Conservation (phyloP, 1,139 yeast genomes). For the Pichia sp. region DNA sequence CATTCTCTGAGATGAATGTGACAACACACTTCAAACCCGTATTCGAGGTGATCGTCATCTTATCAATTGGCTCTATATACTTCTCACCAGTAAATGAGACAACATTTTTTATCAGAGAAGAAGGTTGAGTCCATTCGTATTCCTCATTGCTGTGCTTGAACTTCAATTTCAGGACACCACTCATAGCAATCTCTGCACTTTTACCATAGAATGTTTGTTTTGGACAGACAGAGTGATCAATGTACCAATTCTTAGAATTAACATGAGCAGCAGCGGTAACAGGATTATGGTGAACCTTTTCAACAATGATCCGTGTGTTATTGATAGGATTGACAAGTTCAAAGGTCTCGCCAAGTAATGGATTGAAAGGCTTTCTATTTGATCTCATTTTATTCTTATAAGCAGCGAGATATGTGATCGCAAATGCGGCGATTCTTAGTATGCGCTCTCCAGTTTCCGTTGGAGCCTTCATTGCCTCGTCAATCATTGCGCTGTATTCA, state of each 20-base stretch:
- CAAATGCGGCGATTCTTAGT: constrained; percentile 72
- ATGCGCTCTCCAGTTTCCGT: constrained; percentile 48
- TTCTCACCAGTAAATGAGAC: constrained; percentile 78
- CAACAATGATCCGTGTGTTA: constrained; percentile 73
- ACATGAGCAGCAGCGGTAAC: constrained; percentile 74
- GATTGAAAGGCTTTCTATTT: constrained; percentile 86
- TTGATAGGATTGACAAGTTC: constrained; percentile 86
- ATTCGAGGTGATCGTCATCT: constrained; percentile 60
- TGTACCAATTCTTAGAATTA: constrained; percentile 70
- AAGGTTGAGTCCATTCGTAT: constrained; percentile 77
- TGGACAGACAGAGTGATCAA: constrained; percentile 70
- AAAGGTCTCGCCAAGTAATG: constrained; percentile 88
- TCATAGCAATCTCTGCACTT: constrained; percentile 72
- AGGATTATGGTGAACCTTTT: constrained; percentile 96
- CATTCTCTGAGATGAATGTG: constrained; percentile 62
- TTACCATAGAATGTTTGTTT: constrained; percentile 95
- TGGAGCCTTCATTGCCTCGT: constrained; percentile 41
- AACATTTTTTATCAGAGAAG: constrained; percentile 73
- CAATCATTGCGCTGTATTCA: constrained; percentile 66
- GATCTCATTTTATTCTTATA: constrained; percentile 70
- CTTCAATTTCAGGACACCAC: constrained; percentile 56
- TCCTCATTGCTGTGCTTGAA: constrained; percentile 54
- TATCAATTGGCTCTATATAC: constrained; percentile 81
- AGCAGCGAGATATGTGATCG: constrained; percentile 64
- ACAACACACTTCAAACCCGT: constrained; percentile 62